phyloP scores from a whole-genome alignment of 345 rosid genomes.

The Hirschfeldia incana region DNA sequence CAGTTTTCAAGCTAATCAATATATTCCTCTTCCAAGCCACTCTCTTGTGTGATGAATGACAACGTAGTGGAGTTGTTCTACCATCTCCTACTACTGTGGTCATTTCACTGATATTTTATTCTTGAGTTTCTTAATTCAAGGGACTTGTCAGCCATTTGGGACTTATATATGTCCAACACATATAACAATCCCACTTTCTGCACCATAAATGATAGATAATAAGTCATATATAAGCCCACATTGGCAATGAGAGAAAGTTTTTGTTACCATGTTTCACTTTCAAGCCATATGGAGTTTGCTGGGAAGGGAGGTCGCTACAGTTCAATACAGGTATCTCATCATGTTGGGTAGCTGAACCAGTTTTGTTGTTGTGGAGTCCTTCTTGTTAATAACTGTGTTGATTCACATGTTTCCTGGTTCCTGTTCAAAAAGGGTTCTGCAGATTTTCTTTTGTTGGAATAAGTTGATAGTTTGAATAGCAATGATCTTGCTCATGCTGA shows the following conservation, averaged over 20 bases:
- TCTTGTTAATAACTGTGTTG: conserved; percentile 22
- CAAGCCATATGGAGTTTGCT: conserved; percentile 19
- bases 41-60: conserved; percentile 23
- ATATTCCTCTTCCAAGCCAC: conserved; percentile 41
- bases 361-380: conserved; percentile 10
- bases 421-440: not conserved
- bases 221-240: conserved; percentile 20
- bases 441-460: conserved; percentile 12
- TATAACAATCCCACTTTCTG: conserved; percentile 36
- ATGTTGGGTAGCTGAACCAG: not conserved
- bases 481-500: conserved; percentile 16
- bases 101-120: conserved; percentile 34
- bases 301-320: not conserved
- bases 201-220: conserved; percentile 5
- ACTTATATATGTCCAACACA: conserved; percentile 12
- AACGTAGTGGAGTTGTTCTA: conserved; percentile 42
- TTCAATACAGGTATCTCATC: conserved; percentile 29
- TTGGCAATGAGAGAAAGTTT: conserved; percentile 19
- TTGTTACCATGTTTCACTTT: conserved; percentile 22
- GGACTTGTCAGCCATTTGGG: conserved; percentile 28
- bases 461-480: conserved; percentile 27
- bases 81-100: conserved; percentile 41
- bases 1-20: conserved; percentile 31
- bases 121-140: conserved; percentile 28
- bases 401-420: conserved; percentile 14